Evolutionary conservation across 2,329 filamentous ascomycete species (phyloP).

Genomic region (Aquanectria penicillioides): DNA sequence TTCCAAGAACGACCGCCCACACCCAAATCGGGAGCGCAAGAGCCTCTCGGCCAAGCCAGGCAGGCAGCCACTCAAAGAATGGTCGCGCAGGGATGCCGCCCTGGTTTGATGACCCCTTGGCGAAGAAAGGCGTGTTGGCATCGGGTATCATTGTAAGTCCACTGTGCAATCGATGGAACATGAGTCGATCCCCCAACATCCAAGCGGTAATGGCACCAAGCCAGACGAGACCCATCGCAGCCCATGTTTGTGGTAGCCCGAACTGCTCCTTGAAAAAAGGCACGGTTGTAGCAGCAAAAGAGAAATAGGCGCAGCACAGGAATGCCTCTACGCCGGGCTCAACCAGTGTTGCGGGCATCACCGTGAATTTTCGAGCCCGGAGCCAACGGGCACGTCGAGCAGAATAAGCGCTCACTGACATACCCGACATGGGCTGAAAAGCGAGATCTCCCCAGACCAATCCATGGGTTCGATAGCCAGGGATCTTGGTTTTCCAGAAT

Average conservation of each 20-base stretch:
- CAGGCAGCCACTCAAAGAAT: conserved; percentile 77
- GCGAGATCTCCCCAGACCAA: conserved; percentile 87
- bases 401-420: conserved; percentile 80
- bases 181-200: conserved; percentile 78
- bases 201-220: conserved; percentile 71
- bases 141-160: conserved; percentile 77
- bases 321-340: conserved; percentile 93
- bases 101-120: conserved; percentile 55
- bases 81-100: conserved; percentile 59
- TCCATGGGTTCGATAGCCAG: conserved; percentile 79
- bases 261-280: conserved; percentile 67
- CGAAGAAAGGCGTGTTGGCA: conserved; percentile 79
- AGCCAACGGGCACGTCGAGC: conserved; percentile 89
- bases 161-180: conserved; percentile 80
- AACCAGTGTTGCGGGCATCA: conserved; percentile 86
- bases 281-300: conserved; percentile 81
- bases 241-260: conserved; percentile 73
- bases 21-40: conserved; percentile 90
- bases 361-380: conserved; percentile 93
- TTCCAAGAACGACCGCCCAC: conserved; percentile 89
- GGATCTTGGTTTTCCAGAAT: conserved; percentile 78
- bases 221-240: conserved; percentile 73
- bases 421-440: conserved; percentile 87
- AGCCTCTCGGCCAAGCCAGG: conserved; percentile 86
- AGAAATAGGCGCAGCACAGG: conserved; percentile 82